A percentile compares a stretch with the other conserved stretches of the same genome.
These are phyloP conservation scores for Stachybotrys echinatus DNA, from an alignment of 2,329 filamentous ascomycete genomes.

Conservation along the genomic window DNA sequence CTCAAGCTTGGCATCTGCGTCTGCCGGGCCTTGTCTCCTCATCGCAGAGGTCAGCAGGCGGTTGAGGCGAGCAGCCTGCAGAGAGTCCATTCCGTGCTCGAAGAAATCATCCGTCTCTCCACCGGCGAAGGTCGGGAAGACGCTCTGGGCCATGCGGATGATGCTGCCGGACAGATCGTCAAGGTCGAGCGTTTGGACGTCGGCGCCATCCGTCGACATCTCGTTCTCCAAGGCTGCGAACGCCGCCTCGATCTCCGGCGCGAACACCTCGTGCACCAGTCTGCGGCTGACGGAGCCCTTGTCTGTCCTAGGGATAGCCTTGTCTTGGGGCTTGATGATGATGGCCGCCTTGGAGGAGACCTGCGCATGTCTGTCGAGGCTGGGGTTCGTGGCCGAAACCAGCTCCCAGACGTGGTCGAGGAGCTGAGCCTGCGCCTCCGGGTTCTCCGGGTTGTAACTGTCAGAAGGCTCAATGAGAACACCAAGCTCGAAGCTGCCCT, in stretches of 20 bases:
- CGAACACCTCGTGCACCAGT: constrained; percentile 6
- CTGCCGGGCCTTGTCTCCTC: background rate
- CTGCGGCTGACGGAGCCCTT: constrained; percentile 11
- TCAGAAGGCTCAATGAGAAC: constrained; percentile 9
- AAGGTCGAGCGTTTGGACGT: background rate
- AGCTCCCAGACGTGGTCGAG: constrained; percentile 4
- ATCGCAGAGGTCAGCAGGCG: constrained; percentile 7
- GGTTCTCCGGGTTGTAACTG: background rate
- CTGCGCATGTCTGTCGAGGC: constrained; percentile 6
- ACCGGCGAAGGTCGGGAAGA: constrained; percentile 1
- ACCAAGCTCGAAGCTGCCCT: constrained; percentile 7
- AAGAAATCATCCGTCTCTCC: constrained; percentile 15
- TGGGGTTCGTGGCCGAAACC: constrained; percentile 2
- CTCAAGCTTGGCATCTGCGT: background rate
- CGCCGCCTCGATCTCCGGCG: constrained; percentile 11
- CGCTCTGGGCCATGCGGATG: constrained; percentile 7
- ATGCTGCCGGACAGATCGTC: constrained; percentile 7
- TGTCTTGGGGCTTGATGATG: constrained; percentile 5
- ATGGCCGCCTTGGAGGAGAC: constrained; percentile 9
- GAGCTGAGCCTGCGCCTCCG: background rate
- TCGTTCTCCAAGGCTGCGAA: constrained; percentile 8
- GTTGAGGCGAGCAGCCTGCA: constrained; percentile 17
- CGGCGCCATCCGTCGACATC: background rate
- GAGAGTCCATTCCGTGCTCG: constrained; percentile 21
- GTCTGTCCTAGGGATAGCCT: constrained; percentile 9